A percentile compares a stretch with the other conserved stretches of the same genome.
Evolutionary conservation across 805 yeast species (phyloP).

Genomic region (Kuraishia capsulata): DNA sequence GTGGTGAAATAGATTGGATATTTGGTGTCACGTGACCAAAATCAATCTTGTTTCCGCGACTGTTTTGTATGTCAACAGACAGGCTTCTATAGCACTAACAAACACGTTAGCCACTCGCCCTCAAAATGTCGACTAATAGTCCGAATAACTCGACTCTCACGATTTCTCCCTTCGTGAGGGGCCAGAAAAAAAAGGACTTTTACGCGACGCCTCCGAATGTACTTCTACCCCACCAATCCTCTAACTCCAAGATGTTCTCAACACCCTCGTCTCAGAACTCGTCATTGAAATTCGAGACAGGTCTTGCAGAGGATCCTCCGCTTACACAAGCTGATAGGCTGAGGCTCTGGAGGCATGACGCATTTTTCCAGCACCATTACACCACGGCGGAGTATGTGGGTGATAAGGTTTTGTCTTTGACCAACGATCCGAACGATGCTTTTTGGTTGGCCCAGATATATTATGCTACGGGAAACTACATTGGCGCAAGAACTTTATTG

Average conservation of each 20-base stretch:
- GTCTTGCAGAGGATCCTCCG: conserved; percentile 27
- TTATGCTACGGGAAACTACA: conserved; percentile 65
- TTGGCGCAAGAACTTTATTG: conserved; percentile 69
- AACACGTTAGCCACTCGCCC: too few relatives aligned
- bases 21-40: too few relatives aligned
- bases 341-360: conserved; percentile 89
- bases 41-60: too few relatives aligned
- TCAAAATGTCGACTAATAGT: not conserved
- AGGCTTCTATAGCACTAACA: too few relatives aligned
- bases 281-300: conserved; percentile 4
- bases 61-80: too few relatives aligned
- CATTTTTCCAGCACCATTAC: conserved; percentile 85
- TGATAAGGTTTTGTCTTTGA: conserved; percentile 77
- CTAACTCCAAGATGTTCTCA: conserved; percentile 4
- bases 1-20: too few relatives aligned
- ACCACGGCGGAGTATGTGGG: conserved; percentile 86
- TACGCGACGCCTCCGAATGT: conserved; percentile 25
- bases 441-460: conserved; percentile 94
- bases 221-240: conserved; percentile 2
- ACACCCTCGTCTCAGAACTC: conserved; percentile 14
- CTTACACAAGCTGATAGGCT: conserved; percentile 77
- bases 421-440: conserved; percentile 86
- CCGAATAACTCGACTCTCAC: conserved; percentile 60
- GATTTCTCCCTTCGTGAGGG: conserved; percentile 56
- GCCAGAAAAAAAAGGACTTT: conserved; percentile 19